These are phyloP conservation scores for Populus deltoides DNA, from an alignment of 345 rosid genomes.

Conservation along the genomic window DNA sequence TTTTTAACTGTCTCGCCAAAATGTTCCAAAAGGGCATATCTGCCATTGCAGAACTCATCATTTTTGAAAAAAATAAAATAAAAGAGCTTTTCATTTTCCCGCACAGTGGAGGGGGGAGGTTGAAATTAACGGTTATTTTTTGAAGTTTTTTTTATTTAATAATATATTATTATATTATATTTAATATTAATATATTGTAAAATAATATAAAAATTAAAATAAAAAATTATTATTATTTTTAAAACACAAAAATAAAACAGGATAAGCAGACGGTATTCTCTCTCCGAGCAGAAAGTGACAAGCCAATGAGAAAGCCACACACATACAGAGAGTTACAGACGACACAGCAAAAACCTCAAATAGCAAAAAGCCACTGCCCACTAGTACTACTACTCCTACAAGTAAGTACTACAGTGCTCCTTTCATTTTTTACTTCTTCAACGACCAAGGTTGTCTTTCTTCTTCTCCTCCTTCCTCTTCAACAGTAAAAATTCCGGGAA, in stretches of 20 bases:
- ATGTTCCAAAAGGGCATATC: neutral
- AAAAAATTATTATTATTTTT: no score
- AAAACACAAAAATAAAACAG: no score
- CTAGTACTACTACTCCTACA: neutral
- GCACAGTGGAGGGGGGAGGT: conserved; percentile 13
- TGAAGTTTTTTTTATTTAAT: no score
- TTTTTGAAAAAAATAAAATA: neutral
- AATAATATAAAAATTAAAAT: no score
- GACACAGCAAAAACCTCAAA: conserved; percentile 10
- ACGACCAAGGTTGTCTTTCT: neutral
- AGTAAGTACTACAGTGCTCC: neutral
- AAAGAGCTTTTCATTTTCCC: conserved; percentile 22
- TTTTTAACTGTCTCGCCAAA: neutral
- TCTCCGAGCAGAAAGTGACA: conserved; percentile 34
- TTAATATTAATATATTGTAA: no score
- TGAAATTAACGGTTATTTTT: neutral
- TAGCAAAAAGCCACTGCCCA: neutral
- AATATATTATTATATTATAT: no score
- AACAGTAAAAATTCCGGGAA: neutral
- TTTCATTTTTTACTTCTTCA: neutral
- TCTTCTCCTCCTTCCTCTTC: neutral
- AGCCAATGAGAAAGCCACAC: conserved; percentile 37
- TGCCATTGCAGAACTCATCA: neutral
- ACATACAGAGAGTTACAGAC: neutral
- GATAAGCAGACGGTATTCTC: neutral